Evolutionary conservation across 208 protist genomes (phyloP).

Genomic region (Trypanosoma rangeli): DNA sequence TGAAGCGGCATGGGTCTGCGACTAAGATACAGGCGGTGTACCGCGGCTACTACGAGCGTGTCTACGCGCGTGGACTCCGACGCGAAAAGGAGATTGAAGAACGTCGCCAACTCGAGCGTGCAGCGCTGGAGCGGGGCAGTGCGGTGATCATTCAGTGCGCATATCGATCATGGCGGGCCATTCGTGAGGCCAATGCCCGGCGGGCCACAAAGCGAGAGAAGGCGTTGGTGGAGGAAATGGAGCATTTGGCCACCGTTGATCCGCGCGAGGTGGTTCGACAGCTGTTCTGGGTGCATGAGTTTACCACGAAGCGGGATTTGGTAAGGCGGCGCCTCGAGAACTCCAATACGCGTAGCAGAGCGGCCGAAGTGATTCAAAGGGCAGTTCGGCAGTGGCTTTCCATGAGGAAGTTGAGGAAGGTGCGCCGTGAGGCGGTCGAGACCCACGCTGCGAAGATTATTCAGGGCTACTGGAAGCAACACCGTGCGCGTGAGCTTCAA

Average conservation of each 20-base stretch:
- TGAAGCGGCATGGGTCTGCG: slow-evolving; percentile 42
- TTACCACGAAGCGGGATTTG: slow-evolving; percentile 39
- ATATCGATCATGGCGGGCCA: slow-evolving; percentile 47
- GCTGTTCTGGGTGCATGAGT: slow-evolving; percentile 84
- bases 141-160: slow-evolving; percentile 67
- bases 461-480: slow-evolving; percentile 54
- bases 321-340: slow-evolving; percentile 35
- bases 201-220: slow-evolving; percentile 40
- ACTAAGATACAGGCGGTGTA: slow-evolving; percentile 76
- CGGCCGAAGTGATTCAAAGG: slow-evolving; percentile 61
- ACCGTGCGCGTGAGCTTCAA: slow-evolving; percentile 30
- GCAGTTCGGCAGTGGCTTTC: slow-evolving; percentile 36
- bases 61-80: slow-evolving; percentile 60
- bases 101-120: slow-evolving; percentile 31
- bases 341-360: slow-evolving; percentile 21
- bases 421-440: slow-evolving; percentile 8
- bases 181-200: slow-evolving; percentile 26
- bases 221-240: slow-evolving; percentile 47
- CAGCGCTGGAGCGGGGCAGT: slow-evolving; percentile 44
- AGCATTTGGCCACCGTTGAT: slow-evolving; percentile 49
- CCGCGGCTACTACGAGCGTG: slow-evolving; percentile 76
- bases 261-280: slow-evolving; percentile 71
- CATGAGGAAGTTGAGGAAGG: background rate
- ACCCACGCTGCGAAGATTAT: slow-evolving; percentile 33
- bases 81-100: slow-evolving; percentile 46